Percentiles rank a stretch among this genome's conserved stretches.
Evolutionary conservation across 495 filamentous ascomycete genomes (phyloP).

Genomic region (Neurospora sp.): DNA sequence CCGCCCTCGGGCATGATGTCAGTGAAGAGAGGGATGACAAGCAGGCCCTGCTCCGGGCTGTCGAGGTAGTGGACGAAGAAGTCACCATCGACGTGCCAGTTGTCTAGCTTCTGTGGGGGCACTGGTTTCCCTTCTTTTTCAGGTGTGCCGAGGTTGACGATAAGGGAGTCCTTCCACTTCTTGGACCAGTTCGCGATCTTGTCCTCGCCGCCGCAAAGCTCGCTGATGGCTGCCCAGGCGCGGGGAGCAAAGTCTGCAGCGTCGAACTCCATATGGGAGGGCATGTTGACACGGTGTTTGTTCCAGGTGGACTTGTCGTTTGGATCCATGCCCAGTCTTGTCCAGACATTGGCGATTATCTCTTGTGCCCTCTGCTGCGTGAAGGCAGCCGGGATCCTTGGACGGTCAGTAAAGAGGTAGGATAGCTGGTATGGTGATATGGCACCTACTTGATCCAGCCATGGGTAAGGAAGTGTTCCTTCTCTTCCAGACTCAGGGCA

Average conservation of each 20-base stretch:
- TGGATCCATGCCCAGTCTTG: slow-evolving; percentile 54
- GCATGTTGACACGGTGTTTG: slow-evolving; percentile 55
- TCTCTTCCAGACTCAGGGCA: slow-evolving; percentile 48
- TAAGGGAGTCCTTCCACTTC: slow-evolving; percentile 57
- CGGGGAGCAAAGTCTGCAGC: slow-evolving; percentile 52
- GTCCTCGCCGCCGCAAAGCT: slow-evolving; percentile 58
- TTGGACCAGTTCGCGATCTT: slow-evolving; percentile 40
- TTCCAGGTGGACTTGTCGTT: slow-evolving; percentile 60
- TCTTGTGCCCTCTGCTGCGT: slow-evolving; percentile 47
- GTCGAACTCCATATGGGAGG: slow-evolving; percentile 42
- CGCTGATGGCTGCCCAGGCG: slow-evolving; percentile 60
- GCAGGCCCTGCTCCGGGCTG: slow-evolving; percentile 58
- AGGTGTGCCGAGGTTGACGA: slow-evolving; percentile 60
- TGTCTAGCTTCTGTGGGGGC: slow-evolving; percentile 38
- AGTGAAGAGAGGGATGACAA: slow-evolving; percentile 61
- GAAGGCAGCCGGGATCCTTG: slow-evolving; percentile 35
- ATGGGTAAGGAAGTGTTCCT: slow-evolving; percentile 54
- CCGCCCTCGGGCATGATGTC: slow-evolving; percentile 53
- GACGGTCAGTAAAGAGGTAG: not conserved
- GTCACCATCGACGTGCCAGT: slow-evolving; percentile 70
- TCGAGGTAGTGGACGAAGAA: slow-evolving; percentile 71
- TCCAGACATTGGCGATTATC: slow-evolving; percentile 54
- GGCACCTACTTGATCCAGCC: slow-evolving; percentile 47
- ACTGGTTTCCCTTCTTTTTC: slow-evolving; percentile 42
- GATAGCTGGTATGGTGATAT: not conserved